These are phyloP conservation scores for Rhizopogon sp. DNA, from an alignment of 768 basidiomycete genomes.

Conservation along the genomic window DNA sequence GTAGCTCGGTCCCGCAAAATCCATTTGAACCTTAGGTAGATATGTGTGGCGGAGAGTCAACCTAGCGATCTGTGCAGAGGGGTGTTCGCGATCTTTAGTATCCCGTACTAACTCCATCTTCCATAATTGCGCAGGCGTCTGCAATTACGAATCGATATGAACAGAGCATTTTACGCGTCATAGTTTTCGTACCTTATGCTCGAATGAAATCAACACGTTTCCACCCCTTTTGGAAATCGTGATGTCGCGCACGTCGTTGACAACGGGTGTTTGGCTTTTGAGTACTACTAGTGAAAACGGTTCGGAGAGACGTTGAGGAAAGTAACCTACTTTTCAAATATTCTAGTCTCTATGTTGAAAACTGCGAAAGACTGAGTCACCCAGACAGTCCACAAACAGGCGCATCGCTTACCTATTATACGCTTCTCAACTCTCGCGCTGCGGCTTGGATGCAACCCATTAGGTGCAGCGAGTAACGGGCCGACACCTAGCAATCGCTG, in stretches of 20 bases:
- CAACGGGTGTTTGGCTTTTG: conserved; percentile 46
- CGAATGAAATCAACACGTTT: conserved; percentile 43
- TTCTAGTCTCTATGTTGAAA: conserved; percentile 41
- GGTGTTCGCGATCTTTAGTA: conserved; percentile 29
- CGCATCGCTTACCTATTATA: conserved; percentile 37
- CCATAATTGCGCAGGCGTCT: conserved; percentile 81
- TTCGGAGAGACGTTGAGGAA: neutral
- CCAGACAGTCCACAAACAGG: neutral
- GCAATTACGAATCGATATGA: neutral
- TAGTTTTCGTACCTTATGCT: conserved; percentile 30
- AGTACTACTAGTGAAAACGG: conserved; percentile 7
- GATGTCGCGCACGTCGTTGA: conserved; percentile 52
- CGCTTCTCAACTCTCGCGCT: conserved; percentile 50
- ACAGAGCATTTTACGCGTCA: neutral
- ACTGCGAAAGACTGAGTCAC: conserved; percentile 24
- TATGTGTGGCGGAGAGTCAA: conserved; percentile 59
- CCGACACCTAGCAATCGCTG: conserved; percentile 46
- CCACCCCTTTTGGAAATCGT: conserved; percentile 40
- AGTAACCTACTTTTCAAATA: conserved; percentile 38
- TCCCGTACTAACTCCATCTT: conserved; percentile 62
- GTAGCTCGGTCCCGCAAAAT: conserved; percentile 79
- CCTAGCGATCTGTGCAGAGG: conserved; percentile 24
- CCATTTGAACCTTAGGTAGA: conserved; percentile 59
- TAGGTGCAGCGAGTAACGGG: conserved; percentile 35
- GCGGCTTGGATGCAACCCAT: conserved; percentile 41